A percentile compares a stretch with the other conserved stretches of the same genome.
Evolutionary conservation across 2,329 filamentous ascomycete species (phyloP).

Genomic region (Ophiobolus disseminans): DNA sequence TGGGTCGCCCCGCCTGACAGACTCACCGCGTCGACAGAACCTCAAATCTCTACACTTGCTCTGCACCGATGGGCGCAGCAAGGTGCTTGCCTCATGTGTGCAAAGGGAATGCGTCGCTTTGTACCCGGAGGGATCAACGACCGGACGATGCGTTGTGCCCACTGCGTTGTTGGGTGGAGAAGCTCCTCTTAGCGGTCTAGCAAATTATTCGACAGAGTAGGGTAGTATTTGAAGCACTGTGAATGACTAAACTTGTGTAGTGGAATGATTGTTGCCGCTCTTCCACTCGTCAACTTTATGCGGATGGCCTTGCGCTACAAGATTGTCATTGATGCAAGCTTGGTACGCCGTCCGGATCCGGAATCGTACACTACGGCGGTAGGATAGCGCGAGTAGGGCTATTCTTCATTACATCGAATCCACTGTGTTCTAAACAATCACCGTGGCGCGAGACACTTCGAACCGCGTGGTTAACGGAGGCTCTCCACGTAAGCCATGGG

Average conservation of each 20-base stretch:
- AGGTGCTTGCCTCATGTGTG: neutral
- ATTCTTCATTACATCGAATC: neutral
- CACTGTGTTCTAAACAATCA: neutral
- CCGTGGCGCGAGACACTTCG: constrained; percentile 1
- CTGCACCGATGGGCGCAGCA: constrained; percentile 1
- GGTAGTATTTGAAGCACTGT: constrained; percentile 14
- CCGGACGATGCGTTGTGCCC: constrained; percentile 17
- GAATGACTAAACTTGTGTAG: constrained; percentile 8
- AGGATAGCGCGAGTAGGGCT: neutral
- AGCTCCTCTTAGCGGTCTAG: constrained; percentile 3
- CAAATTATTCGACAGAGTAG: constrained; percentile 6
- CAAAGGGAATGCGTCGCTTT: constrained; percentile 2
- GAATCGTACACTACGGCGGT: neutral
- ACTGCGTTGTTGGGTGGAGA: constrained; percentile 11
- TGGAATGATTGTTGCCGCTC: neutral
- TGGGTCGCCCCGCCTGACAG: constrained; percentile 23
- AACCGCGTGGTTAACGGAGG: constrained; percentile 2
- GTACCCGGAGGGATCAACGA: constrained; percentile 6
- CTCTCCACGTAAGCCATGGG: constrained; percentile 5
- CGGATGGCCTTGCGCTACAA: neutral
- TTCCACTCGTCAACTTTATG: no score
- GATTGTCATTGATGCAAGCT: no score
- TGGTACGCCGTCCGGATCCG: no score
- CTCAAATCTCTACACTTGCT: constrained; percentile 1
- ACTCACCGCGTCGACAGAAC: constrained; percentile 31